Evolutionary conservation across 2,329 filamentous ascomycete species (phyloP).

Genomic region (Huntiella moniliformis): DNA sequence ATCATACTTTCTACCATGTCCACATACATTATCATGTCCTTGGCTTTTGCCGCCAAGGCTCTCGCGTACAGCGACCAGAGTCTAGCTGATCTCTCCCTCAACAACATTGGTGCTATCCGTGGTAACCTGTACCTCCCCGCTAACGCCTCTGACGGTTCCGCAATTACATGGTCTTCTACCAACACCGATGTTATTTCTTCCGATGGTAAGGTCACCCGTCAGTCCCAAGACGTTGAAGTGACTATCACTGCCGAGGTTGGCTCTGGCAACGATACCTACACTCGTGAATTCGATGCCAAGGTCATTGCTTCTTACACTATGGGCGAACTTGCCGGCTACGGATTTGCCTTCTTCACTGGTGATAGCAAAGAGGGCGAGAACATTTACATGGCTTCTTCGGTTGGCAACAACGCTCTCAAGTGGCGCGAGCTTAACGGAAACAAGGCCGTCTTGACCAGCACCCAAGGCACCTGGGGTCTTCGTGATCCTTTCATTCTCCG

Average conservation of each 20-base stretch:
- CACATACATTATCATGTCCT: conserved; percentile 2
- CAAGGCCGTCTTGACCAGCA: conserved; percentile 27
- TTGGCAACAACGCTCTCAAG: conserved; percentile 31
- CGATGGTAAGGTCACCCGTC: conserved; percentile 21
- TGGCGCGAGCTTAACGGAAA: conserved; percentile 32
- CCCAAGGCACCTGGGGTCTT: conserved; percentile 28
- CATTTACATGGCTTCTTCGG: conserved; percentile 31
- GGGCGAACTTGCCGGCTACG: conserved; percentile 25
- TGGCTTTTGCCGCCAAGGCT: conserved; percentile 7
- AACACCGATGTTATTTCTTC: conserved; percentile 18
- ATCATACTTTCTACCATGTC: conserved; percentile 4
- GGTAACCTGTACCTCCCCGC: conserved; percentile 22
- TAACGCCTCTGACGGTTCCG: conserved; percentile 15
- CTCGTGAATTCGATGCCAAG: conserved; percentile 18
- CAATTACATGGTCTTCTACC: conserved; percentile 21
- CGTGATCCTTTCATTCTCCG: conserved; percentile 35
- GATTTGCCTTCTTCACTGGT: conserved; percentile 33
- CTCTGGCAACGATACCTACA: conserved; percentile 12
- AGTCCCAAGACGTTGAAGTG: conserved; percentile 15
- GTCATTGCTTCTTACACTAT: conserved; percentile 18
- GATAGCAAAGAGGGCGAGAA: conserved; percentile 28
- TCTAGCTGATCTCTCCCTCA: conserved; percentile 15
- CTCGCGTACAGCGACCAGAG: conserved; percentile 10
- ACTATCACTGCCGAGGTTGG: conserved; percentile 21
- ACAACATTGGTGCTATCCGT: conserved; percentile 21